Evolutionary conservation across 2,329 filamentous ascomycete genomes (phyloP).

Genomic region (Aspergillus puulaauensis): DNA sequence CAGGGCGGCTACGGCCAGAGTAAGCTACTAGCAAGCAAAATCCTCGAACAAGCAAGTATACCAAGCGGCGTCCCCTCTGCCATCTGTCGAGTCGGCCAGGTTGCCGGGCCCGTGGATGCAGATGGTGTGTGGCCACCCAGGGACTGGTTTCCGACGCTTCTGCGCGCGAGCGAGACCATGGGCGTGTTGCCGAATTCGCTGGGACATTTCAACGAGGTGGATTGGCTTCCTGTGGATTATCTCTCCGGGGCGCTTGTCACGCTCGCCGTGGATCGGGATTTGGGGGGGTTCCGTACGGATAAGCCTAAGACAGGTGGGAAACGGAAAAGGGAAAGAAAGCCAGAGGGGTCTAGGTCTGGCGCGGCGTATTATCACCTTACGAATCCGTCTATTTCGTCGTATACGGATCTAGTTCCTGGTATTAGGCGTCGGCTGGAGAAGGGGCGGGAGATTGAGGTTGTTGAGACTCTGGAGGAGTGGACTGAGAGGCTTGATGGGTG

Average conservation of each 20-base stretch:
- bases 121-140: too few relatives aligned
- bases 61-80: too few relatives aligned
- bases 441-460: not conserved
- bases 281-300: too few relatives aligned
- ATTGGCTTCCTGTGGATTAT: conserved; percentile 13
- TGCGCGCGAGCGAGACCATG: not conserved
- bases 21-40: too few relatives aligned
- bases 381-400: conserved; percentile 1
- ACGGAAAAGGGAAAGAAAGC: not conserved
- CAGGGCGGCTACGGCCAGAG: too few relatives aligned
- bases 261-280: not conserved
- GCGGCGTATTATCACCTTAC: conserved; percentile 6
- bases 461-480: not conserved
- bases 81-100: too few relatives aligned
- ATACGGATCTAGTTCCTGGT: not conserved
- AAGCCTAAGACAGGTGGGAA: too few relatives aligned
- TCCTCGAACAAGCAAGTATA: too few relatives aligned
- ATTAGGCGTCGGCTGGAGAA: not conserved
- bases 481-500: not conserved
- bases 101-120: too few relatives aligned
- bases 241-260: not conserved
- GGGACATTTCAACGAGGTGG: not conserved
- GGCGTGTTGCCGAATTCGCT: conserved; percentile 2
- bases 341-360: not conserved
- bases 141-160: too few relatives aligned